Conservation (phyloP, 345 rosid species). For the Brassica nigra region DNA sequence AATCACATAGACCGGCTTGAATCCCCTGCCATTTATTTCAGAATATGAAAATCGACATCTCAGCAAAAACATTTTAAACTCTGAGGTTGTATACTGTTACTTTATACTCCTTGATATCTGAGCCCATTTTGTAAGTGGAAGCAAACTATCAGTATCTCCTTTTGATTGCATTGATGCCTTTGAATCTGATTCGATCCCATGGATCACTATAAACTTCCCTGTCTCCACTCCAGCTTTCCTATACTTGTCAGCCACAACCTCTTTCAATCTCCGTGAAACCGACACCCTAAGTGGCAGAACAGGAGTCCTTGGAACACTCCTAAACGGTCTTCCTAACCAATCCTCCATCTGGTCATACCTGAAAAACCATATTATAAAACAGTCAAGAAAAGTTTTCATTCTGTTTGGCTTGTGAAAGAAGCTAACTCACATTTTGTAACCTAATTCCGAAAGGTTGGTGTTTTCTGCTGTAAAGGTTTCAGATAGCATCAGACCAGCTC, state of each 20-base stretch:
- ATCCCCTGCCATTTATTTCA: slow-evolving; percentile 47
- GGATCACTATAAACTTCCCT: slow-evolving; percentile 84
- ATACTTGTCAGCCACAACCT: slow-evolving; percentile 69
- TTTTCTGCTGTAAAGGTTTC: slow-evolving; percentile 69
- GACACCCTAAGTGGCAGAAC: slow-evolving; percentile 72
- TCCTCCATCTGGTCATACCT: slow-evolving; percentile 89
- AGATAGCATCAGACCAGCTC: slow-evolving; percentile 82
- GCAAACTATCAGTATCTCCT: slow-evolving; percentile 83
- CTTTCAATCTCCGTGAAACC: slow-evolving; percentile 79
- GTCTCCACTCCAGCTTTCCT: slow-evolving; percentile 66
- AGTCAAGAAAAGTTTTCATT: not conserved
- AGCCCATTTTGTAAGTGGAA: slow-evolving; percentile 73
- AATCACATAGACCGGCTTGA: slow-evolving; percentile 76
- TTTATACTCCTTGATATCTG: slow-evolving; percentile 58
- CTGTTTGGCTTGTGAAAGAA: not conserved
- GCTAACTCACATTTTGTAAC: slow-evolving; percentile 66
- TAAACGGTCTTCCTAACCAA: slow-evolving; percentile 82
- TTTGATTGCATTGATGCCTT: slow-evolving; percentile 90
- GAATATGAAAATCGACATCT: not conserved
- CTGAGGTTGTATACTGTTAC: slow-evolving; percentile 45
- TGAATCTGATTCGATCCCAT: slow-evolving; percentile 94
- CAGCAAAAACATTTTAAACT: not conserved
- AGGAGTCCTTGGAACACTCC: slow-evolving; percentile 73
- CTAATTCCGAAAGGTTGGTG: slow-evolving; percentile 71
- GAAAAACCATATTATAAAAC: slow-evolving; percentile 20